phyloP scores from a whole-genome alignment of 108 stramenopile species.

The Parietichytrium sp. region DNA sequence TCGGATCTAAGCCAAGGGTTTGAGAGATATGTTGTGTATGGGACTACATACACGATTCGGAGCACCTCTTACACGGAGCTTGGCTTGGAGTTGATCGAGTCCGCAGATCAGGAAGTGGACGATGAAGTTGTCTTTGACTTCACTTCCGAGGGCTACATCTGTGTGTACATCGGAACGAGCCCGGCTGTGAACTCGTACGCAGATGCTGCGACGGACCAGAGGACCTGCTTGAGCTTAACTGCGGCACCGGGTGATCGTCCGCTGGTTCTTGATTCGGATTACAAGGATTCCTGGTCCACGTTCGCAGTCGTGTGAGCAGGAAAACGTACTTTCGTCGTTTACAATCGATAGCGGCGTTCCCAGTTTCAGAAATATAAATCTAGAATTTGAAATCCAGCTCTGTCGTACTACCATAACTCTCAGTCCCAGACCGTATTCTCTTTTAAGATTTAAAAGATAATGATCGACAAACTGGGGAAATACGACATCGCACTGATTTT shows the following conservation, averaged over 20 bases:
- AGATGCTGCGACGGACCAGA: not conserved
- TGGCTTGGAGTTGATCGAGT: not conserved
- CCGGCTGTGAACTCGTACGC: not conserved
- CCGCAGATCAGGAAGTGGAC: not conserved
- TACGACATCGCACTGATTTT: too few relatives aligned
- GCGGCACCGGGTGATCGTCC: constrained; percentile 24
- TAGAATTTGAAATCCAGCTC: too few relatives aligned
- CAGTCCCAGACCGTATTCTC: too few relatives aligned
- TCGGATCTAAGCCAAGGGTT: too few relatives aligned
- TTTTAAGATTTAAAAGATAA: too few relatives aligned
- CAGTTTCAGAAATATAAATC: too few relatives aligned
- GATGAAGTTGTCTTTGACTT: not conserved
- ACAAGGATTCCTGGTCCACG: not conserved
- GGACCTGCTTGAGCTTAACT: not conserved
- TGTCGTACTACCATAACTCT: too few relatives aligned
- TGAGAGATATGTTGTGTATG: constrained; percentile 29
- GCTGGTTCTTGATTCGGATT: not conserved
- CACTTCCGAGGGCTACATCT: not conserved
- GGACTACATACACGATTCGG: too few relatives aligned
- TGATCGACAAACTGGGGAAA: too few relatives aligned
- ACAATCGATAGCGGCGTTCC: too few relatives aligned
- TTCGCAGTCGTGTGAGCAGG: not conserved
- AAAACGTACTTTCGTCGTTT: too few relatives aligned
- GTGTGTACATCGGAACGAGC: not conserved
- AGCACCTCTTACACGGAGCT: not conserved